Evolutionary conservation across 73 alveolate species (phyloP).

Genomic region (Chromera velia): DNA sequence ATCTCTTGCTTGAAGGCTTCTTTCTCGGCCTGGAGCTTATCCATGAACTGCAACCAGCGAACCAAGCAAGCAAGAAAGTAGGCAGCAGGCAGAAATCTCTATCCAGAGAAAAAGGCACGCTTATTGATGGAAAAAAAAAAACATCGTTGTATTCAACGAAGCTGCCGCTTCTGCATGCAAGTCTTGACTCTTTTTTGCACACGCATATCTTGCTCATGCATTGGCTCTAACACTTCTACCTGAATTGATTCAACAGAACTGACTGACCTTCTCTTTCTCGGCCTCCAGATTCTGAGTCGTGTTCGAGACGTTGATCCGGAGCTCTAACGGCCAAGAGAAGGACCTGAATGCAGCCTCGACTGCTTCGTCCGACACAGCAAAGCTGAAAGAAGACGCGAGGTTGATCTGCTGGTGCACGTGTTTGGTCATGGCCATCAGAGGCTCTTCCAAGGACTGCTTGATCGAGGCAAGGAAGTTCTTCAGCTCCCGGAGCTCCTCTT

Average conservation of each 20-base stretch:
- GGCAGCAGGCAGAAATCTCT: background rate
- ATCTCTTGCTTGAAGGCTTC: background rate
- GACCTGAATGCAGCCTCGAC: background rate
- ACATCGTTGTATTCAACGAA: no score
- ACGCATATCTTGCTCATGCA: no score
- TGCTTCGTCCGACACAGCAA: background rate
- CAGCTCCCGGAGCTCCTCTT: background rate
- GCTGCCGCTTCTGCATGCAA: no score
- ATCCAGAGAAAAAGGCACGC: no score
- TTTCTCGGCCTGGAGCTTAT: background rate
- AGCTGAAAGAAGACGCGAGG: background rate
- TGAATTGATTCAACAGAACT: no score
- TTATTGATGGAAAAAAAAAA: no score
- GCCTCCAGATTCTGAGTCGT: background rate
- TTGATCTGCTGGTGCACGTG: background rate
- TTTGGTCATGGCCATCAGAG: background rate
- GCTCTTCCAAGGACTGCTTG: background rate
- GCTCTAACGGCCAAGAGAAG: background rate
- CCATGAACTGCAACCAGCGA: background rate
- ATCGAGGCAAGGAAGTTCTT: background rate
- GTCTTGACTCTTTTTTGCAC: background rate
- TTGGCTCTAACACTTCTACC: no score
- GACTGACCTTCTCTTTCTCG: background rate
- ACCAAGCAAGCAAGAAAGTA: background rate
- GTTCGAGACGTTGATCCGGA: background rate